Percentiles rank a stretch among this genome's conserved stretches.
Conservation (phyloP, 768 basidiomycete species). For the Leccinum longicurvipes region DNA sequence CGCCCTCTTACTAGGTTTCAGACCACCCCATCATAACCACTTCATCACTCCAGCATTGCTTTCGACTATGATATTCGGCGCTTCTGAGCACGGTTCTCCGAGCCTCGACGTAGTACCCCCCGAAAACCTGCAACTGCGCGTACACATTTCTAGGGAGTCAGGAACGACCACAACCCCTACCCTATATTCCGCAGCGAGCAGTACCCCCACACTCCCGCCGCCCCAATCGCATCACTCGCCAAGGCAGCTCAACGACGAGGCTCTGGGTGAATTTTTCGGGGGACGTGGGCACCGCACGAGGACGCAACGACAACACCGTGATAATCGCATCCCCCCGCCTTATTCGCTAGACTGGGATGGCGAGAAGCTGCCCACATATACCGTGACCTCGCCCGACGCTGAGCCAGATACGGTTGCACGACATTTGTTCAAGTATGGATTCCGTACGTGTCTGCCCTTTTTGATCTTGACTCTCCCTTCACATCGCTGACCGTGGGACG, state of each 20-base stretch:
- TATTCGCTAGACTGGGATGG: constrained; percentile 42
- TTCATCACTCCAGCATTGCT: neutral
- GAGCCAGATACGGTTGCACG: constrained; percentile 56
- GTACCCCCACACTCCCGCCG: constrained; percentile 21
- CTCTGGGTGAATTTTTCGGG: constrained; percentile 32
- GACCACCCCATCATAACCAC: constrained; percentile 8
- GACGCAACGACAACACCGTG: constrained; percentile 2
- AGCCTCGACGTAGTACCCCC: constrained; percentile 6
- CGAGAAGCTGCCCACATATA: constrained; percentile 28
- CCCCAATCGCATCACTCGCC: constrained; percentile 20
- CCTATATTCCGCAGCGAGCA: constrained; percentile 11
- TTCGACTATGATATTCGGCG: constrained; percentile 14
- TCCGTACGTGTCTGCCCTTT: constrained; percentile 39
- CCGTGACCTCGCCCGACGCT: constrained; percentile 21
- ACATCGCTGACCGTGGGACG: neutral
- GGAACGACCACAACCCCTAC: constrained; percentile 15
- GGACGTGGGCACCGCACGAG: constrained; percentile 26
- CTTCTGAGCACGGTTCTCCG: neutral
- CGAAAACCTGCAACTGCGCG: constrained; percentile 19
- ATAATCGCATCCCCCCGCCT: constrained; percentile 34
- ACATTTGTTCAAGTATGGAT: constrained; percentile 62
- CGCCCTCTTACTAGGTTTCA: constrained; percentile 8
- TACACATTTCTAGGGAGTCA: constrained; percentile 25
- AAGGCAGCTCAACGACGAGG: constrained; percentile 29
- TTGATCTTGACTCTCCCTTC: too few relatives aligned